Percentiles rank a stretch among this genome's conserved stretches.
These are phyloP conservation scores for Drechslerella coelobrocha DNA, from an alignment of 2,329 filamentous ascomycete genomes.

Conservation along the genomic window DNA sequence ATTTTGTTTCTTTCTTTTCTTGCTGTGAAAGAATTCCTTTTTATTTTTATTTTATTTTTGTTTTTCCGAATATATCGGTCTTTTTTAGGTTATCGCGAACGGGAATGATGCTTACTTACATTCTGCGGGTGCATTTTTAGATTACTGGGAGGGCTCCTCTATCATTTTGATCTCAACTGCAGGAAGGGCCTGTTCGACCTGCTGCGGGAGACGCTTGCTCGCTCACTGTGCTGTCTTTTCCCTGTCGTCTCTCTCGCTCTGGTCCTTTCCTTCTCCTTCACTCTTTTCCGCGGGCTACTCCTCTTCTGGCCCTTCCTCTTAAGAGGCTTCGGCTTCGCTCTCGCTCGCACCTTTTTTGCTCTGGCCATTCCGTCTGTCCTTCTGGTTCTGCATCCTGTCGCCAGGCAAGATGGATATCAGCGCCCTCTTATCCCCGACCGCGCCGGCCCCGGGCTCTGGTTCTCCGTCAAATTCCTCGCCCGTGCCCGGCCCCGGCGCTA, in stretches of 20 bases:
- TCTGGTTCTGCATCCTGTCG: neutral
- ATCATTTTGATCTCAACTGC: too few species aligned
- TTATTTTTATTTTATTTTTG: conserved; percentile 6
- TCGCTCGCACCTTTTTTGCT: neutral
- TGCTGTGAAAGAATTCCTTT: conserved; percentile 15
- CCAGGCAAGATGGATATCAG: conserved; percentile 48
- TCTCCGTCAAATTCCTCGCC: conserved; percentile 49
- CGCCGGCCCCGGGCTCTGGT: conserved; percentile 46
- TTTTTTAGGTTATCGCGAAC: neutral
- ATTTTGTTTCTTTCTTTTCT: conserved; percentile 9
- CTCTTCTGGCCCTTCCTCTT: conserved; percentile 1
- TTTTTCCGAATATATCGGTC: conserved; percentile 5
- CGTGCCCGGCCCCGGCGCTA: conserved; percentile 39
- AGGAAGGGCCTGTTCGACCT: too few species aligned
- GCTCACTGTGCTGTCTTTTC: neutral
- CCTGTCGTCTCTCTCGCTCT: neutral
- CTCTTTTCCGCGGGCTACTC: conserved; percentile 2
- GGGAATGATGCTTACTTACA: neutral
- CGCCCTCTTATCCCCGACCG: conserved; percentile 47
- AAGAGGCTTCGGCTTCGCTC: neutral
- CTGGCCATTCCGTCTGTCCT: neutral
- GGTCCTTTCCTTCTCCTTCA: conserved; percentile 8
- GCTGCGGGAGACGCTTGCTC: too few species aligned
- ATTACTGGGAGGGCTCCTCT: too few species aligned
- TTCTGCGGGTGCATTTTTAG: conserved; percentile 2